phyloP scores from a whole-genome alignment of 768 basidiomycete genomes.

The Kondoa subrosea region DNA sequence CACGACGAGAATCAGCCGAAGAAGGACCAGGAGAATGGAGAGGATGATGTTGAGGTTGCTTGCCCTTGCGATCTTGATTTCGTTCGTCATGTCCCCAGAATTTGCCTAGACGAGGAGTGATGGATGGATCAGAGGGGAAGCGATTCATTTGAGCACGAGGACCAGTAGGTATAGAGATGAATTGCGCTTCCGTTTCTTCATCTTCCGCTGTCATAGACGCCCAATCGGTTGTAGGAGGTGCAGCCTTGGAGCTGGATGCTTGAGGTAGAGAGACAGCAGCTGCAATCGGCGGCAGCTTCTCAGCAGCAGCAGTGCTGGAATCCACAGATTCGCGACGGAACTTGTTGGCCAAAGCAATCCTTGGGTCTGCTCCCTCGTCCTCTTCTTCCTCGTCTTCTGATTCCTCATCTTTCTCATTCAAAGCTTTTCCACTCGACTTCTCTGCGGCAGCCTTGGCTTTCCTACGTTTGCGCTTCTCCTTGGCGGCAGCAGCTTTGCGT shows the following conservation, averaged over 20 bases:
- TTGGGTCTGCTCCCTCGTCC: not conserved
- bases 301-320: no score
- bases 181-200: not conserved
- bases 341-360: no score
- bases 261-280: not conserved
- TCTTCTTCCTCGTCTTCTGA: not conserved
- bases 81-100: slow-evolving; percentile 4
- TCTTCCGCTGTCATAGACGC: not conserved
- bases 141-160: not conserved
- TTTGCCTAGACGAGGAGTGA: not conserved
- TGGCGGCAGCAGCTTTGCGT: not conserved
- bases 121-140: not conserved
- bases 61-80: not conserved
- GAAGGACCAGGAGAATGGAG: not conserved
- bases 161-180: not conserved
- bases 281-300: no score
- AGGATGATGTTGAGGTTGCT: not conserved
- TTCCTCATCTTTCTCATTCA: not conserved
- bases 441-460: not conserved
- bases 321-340: no score
- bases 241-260: not conserved
- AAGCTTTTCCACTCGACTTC: not conserved
- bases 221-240: not conserved
- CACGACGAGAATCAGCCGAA: not conserved
- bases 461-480: not conserved